Base-by-base conservation (phyloP, 306 rosid genomes). In the Gleditsia sinensis region DNA sequence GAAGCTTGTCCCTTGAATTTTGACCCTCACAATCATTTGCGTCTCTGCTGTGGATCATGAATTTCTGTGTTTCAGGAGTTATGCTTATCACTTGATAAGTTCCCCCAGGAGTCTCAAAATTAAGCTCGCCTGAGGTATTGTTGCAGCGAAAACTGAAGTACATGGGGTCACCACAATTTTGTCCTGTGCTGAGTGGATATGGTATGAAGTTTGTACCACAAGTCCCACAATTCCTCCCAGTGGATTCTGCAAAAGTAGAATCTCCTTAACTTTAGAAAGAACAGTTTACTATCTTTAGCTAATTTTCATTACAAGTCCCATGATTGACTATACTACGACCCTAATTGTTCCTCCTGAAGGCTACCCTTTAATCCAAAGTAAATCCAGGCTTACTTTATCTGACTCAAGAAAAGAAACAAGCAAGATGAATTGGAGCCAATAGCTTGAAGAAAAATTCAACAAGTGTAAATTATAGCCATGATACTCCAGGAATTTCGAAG, bases 151-250 rank as follows among this genome's bases (percentile, higher is more conserved):
- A 87, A 82, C 78, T 83, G 42, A 76, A 75, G 86, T 86, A 91
- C 69, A 42, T 54, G 12, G 83, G 84, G 51, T 91, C 92, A 24
- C 96, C 96, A 64, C 94, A 88, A 49, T 77, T 45, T 61, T 88
- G 83, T 60, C 90, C 88, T 27, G 84, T 88, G 80, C 96, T 86
- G 1, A 91, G 85, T 42, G 96, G 96, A 76, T 91, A 91, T 32
- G 96, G 89, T 73, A 91, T 71, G 57, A 86, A 71, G 69, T 88
- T 88, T 83, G 94, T 88, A 56, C 96, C 96, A 82, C 96, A 91
- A 63, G 85, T 78, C 63, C 80, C 88, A 71, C 96, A 91, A 55
- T 36, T 80, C 40, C 87, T 83, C 17, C 72, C 37, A 13, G 84
- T 85, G 6, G 81, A 83, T 72, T 86, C 97, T 87, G 93, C 85